Base-by-base conservation (phyloP, 2,329 filamentous ascomycete genomes). In the Scedosporium boydii region DNA sequence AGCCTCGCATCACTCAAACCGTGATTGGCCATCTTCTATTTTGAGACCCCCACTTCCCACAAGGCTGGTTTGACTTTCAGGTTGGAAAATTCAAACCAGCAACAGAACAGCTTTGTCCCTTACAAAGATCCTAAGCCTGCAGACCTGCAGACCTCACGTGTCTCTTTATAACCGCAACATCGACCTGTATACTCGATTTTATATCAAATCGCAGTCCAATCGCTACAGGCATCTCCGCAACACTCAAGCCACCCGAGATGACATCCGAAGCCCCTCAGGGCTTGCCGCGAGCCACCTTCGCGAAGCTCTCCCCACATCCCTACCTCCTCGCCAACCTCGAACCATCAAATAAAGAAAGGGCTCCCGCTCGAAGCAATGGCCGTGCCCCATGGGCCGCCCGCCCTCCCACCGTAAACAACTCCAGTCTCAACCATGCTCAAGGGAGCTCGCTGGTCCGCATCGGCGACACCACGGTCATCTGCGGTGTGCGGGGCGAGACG, bases 381-480 rank as follows among this genome's bases (percentile, higher is more conserved):
- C 90, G 95, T 67, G 75, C 80, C 2, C 84, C 90, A 6, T 78
- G 82, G 34, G 83, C 93, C 69, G 85, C 87, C 63, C 87, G 95
- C 55, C 74, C 80, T 23, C 86, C 89, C n/a, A 86, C 87, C 41
- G 81, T 95, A 68, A 95, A 97, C 74, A 86, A 86, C 0, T 89
- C 90, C 27, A 95, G 91, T 23, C 80, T 99, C 59, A 90, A 91
- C 0, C 92, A 99, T 73, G 89, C 91, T 62, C 88, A 96, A 71
- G 95, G 95, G 60, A 96, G 91, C 69, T 89, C 93, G 0, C 88
- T 98, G 0, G 89, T 98, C 59, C 86, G 95, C 42, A 80, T 90
- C 60, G 95, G 95, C 57, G 91, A 96, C 73, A 98, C 93, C 1
- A 92, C 91, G 1, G 91, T 93, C n/a, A 93, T 99, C 44, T 97